A percentile compares a stretch with the other conserved stretches of the same genome.
phyloP scores from a whole-genome alignment of 345 rosid species.

The Populus deltoides region DNA sequence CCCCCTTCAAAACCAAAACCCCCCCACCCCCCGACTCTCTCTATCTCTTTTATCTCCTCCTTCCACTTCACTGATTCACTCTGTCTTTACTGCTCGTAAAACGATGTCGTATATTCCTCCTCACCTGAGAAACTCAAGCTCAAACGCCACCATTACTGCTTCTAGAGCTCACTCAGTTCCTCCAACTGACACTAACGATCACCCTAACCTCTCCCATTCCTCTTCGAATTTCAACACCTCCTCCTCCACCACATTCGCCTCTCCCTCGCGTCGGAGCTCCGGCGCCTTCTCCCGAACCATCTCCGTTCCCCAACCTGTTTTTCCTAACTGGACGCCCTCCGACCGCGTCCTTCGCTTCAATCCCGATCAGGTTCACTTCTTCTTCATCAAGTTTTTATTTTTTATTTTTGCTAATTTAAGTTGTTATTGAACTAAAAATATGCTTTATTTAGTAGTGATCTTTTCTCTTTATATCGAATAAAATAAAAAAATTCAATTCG shows the following conservation, averaged over 20 bases:
- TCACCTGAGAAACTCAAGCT: slow-evolving; percentile 26
- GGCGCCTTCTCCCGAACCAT: slow-evolving; percentile 7
- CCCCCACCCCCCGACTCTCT: too few relatives aligned
- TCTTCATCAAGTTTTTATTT: background rate
- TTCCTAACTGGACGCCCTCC: slow-evolving; percentile 36
- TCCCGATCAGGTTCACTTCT: slow-evolving; percentile 17
- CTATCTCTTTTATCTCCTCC: background rate
- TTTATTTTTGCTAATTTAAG: background rate
- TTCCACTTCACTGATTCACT: background rate
- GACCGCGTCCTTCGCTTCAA: slow-evolving; percentile 41
- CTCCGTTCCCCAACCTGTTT: slow-evolving; percentile 27
- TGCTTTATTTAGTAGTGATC: background rate
- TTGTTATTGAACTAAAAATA: background rate
- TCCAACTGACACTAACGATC: slow-evolving; percentile 15
- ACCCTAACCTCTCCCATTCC: slow-evolving; percentile 7
- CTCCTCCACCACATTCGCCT: slow-evolving; percentile 6
- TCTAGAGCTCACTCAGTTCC: slow-evolving; percentile 6
- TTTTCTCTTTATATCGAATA: background rate
- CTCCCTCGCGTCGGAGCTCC: slow-evolving; percentile 16
- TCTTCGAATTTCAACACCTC: slow-evolving; percentile 2
- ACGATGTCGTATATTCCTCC: slow-evolving; percentile 45
- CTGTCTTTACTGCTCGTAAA: background rate
- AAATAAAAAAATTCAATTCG: background rate
- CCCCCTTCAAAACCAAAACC: too few relatives aligned
- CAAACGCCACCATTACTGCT: background rate